These are phyloP conservation scores for Achaetomium macrosporum DNA, from an alignment of 2,329 filamentous ascomycete species.

Conservation along the genomic window DNA sequence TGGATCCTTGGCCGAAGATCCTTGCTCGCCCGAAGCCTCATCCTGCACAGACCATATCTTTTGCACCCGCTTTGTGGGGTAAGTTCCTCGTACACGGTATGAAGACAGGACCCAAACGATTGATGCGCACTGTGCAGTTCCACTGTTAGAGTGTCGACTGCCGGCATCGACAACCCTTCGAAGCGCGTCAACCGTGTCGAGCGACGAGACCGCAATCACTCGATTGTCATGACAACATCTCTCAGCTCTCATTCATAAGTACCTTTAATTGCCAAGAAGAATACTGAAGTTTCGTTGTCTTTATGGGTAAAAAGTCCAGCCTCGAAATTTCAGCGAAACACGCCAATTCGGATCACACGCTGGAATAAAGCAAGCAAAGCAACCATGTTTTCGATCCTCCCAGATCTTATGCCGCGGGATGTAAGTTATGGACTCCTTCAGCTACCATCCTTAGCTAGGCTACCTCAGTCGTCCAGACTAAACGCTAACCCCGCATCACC, in stretches of 20 bases:
- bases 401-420: slow-evolving; percentile 63
- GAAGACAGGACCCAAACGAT: too few relatives aligned
- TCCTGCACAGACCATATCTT: slow-evolving; percentile 16
- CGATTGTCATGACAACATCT: too few relatives aligned
- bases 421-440: slow-evolving; percentile 40
- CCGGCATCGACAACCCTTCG: not conserved
- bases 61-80: slow-evolving; percentile 21
- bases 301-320: not conserved
- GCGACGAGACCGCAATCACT: too few relatives aligned
- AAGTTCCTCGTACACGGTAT: slow-evolving; percentile 15
- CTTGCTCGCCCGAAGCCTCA: not conserved
- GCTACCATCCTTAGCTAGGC: not conserved
- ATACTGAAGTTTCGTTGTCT: too few relatives aligned
- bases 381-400: slow-evolving; percentile 57
- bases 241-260: too few relatives aligned
- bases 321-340: not conserved
- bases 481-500: slow-evolving; percentile 9
- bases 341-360: not conserved
- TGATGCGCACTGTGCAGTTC: not conserved
- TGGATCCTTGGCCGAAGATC: not conserved
- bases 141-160: not conserved
- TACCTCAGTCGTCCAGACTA: not conserved
- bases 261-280: too few relatives aligned
- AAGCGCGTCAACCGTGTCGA: too few relatives aligned
- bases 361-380: not conserved